Base-by-base conservation (phyloP, 1,284 basidiomycete genomes). In the Ustilago shanxiensis region DNA sequence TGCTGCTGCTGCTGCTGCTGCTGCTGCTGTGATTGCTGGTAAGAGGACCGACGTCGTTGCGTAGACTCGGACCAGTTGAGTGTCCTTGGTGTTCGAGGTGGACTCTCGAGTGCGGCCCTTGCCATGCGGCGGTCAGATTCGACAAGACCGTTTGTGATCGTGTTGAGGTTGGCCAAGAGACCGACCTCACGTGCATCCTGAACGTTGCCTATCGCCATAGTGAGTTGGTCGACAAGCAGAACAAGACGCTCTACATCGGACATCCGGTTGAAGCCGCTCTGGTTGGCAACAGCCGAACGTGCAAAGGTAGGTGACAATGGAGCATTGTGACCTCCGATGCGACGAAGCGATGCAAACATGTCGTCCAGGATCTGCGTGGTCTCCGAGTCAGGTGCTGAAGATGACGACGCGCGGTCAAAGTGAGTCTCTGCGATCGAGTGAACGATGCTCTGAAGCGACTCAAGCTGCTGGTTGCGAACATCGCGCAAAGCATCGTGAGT, bases 301-400 rank as follows among this genome's bases (percentile, higher is more conserved):
- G 68, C 35, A 45, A 71, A 71, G 28, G 61, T 65, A 13, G 67
- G 68, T 0, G 73, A 76, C 14, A 76, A 52, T 1, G 73, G 68
- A 33, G 65, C 68, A 55, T 59, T 65, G 58, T 66, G 60, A 20
- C 64, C 68, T 22, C 54, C 65, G 44, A 76, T 62, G 26, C 68
- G 58, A 37, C 68, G 73, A 13, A 76, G 33, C 13, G 68, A 67
- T 22, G 73, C 68, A 22, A 76, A 67, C 53, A 76, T 44, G 41
- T 76, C 73, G 50, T 76, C 73, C n/a, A 71, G 54, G 52, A 65
- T 56, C 37, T 61, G 64, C 0, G 73, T 58, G 35, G 67, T 18
- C 28, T 63, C 58, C 8, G 66, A 41, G 49, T 74, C 29, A 8
- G 60, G 56, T 0, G 22, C 28, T 1, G 39, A 7, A 0, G 58